These are phyloP conservation scores for Calonectria ilicicola DNA, from an alignment of 2,329 filamentous ascomycete genomes.

Conservation along the genomic window DNA sequence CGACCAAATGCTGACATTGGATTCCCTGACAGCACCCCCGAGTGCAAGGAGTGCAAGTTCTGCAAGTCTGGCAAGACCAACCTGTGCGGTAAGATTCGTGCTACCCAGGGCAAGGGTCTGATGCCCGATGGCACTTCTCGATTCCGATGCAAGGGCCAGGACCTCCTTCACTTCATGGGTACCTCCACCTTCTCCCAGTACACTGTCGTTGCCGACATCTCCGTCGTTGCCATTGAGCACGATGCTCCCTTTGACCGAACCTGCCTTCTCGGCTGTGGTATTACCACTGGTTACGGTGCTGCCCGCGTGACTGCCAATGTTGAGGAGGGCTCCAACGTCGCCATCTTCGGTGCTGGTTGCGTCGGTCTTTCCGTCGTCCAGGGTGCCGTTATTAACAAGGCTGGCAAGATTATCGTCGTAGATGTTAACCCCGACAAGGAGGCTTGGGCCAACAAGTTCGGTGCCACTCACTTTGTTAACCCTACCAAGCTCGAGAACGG, in stretches of 20 bases:
- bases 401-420: slow-evolving; percentile 79
- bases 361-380: slow-evolving; percentile 96
- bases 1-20: slow-evolving; percentile 19
- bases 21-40: slow-evolving; percentile 77
- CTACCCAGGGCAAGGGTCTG: slow-evolving; percentile 93
- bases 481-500: slow-evolving; percentile 77
- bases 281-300: slow-evolving; percentile 98
- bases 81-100: slow-evolving; percentile 98
- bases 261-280: slow-evolving; percentile 95
- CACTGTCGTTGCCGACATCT: slow-evolving; percentile 98
- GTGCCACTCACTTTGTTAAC: slow-evolving; percentile 97
- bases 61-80: slow-evolving; percentile 99
- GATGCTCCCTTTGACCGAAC: slow-evolving; percentile 96
- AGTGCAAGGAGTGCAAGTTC: slow-evolving; percentile 99
- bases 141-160: slow-evolving; percentile 95
- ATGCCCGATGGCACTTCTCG: slow-evolving; percentile 98
- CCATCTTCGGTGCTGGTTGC: slow-evolving; percentile 95
- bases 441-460: slow-evolving; percentile 93
- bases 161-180: slow-evolving; percentile 98
- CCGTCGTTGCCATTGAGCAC: slow-evolving; percentile 90
- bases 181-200: slow-evolving; percentile 99
- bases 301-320: slow-evolving; percentile 93
- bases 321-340: slow-evolving; percentile 89
- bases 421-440: slow-evolving; percentile 90
- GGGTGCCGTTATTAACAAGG: slow-evolving; percentile 87